Evolutionary conservation across 192 early-diverging fungal species (phyloP), one percentile per base, ranked within the genome.

Genomic region (Blastocladiella britannica): DNA sequence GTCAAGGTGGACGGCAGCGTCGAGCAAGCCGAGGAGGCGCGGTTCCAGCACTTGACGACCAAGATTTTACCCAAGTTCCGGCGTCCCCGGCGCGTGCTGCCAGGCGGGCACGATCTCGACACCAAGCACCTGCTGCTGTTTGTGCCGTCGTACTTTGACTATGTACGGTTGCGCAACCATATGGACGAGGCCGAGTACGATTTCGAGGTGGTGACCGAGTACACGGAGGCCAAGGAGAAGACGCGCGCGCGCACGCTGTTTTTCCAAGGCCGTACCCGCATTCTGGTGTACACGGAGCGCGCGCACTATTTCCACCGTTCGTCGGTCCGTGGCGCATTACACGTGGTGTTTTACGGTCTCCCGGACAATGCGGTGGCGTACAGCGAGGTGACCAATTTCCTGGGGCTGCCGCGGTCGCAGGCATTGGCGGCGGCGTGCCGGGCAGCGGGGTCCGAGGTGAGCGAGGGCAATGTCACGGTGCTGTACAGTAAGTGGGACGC

Each of bases 131-230:
- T 70, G 1, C 29, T 89, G 55, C 76, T 98, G 43, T 88, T 89
- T 69, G 78, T 90, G 1, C 84, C 93, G 7, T 88, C 84, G 7
- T 99, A 97, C 63, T 92, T 95, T 77, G 95, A 99, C 61, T 99
- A 83, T 77, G 86, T 99, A 15, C 75, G 91, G 7, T 55, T 99
- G 47, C 74, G 92, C 47, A 99, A 99, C 63, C 80, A 87, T 66
- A 72, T 93, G 56, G 69, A 75, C 25, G 82, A 86, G 59, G 80
- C 80, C 60, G 69, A 75, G 56, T 86, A 75, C 59, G 75, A 79
- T 9, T 85, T 87, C 71, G 84, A 70, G 7, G 68, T 74, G n/a
- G 77, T 95, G 26, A 88, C 77, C 52, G 95, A 99, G 77, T 93
- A 99, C 70, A 85, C 89, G n/a, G 69, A 82, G 20, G 68, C 62